Percentiles rank a stretch among this genome's conserved stretches.
Evolutionary conservation across 768 basidiomycete species (phyloP).

Genomic region (Pulveroboletus sp.): DNA sequence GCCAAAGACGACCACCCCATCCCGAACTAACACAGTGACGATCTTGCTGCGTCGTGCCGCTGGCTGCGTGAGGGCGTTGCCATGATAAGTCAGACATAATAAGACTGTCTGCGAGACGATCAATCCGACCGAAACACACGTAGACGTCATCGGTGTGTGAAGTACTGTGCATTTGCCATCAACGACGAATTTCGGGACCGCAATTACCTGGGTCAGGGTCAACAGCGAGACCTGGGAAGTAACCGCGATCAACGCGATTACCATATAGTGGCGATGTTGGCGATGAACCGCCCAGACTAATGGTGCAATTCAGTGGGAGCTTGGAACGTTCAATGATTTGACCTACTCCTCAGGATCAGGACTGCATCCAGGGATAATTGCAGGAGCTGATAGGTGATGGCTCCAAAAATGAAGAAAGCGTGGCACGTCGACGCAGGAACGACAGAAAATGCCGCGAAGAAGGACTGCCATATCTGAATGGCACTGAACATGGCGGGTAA

Average conservation of each 20-base stretch:
- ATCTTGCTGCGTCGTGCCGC: conserved; percentile 15
- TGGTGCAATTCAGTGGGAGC: background rate
- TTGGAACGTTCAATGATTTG: background rate
- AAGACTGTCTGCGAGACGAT: conserved; percentile 12
- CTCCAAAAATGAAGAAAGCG: background rate
- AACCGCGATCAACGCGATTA: conserved; percentile 1
- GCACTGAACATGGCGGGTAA: conserved; percentile 7
- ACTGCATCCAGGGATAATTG: conserved; percentile 14
- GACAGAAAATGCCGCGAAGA: background rate
- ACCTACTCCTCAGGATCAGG: conserved; percentile 20
- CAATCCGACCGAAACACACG: background rate
- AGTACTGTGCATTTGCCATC: conserved; percentile 12
- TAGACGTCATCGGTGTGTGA: background rate
- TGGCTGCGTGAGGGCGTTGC: conserved; percentile 7
- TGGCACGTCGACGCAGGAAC: conserved; percentile 4
- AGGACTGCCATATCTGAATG: background rate
- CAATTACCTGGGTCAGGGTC: background rate
- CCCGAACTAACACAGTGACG: conserved; percentile 10
- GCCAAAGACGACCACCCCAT: conserved; percentile 13
- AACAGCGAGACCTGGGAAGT: background rate
- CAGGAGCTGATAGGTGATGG: conserved; percentile 7
- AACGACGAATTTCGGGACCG: background rate
- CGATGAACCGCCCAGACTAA: conserved; percentile 18
- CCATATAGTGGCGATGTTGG: background rate
- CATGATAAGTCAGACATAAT: conserved; percentile 15